Evolutionary conservation across 2,329 filamentous ascomycete species (phyloP).

Genomic region (Botrytis fragariae): DNA sequence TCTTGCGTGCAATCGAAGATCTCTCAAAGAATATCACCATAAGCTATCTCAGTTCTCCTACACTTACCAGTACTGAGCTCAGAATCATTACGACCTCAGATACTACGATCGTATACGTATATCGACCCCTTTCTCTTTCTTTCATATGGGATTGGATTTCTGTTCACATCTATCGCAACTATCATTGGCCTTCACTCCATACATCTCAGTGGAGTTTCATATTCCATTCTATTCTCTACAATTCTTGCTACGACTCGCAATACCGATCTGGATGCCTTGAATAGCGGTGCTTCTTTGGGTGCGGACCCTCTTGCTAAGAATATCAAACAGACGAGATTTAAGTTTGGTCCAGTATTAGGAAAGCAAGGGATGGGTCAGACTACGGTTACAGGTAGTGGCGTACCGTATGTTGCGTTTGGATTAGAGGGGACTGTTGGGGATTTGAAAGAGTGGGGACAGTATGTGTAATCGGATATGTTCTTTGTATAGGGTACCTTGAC

Average conservation of each 20-base stretch:
- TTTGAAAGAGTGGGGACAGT: background rate
- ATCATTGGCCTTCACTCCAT: background rate
- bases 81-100: background rate
- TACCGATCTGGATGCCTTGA: background rate
- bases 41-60: background rate
- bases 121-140: background rate
- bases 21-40: background rate
- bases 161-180: background rate
- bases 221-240: background rate
- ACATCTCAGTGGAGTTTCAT: background rate
- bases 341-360: background rate
- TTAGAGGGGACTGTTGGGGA: background rate
- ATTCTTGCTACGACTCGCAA: background rate
- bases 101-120: background rate
- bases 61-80: background rate
- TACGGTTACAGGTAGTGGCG: background rate
- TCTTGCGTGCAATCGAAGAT: background rate
- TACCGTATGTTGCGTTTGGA: background rate
- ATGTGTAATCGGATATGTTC: background rate
- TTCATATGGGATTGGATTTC: background rate
- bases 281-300: background rate
- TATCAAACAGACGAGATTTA: background rate
- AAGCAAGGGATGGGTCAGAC: background rate
- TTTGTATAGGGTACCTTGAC: background rate
- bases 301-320: background rate